Evolutionary conservation across 306 rosid species (phyloP).

Genomic region (Glycine latifolia): DNA sequence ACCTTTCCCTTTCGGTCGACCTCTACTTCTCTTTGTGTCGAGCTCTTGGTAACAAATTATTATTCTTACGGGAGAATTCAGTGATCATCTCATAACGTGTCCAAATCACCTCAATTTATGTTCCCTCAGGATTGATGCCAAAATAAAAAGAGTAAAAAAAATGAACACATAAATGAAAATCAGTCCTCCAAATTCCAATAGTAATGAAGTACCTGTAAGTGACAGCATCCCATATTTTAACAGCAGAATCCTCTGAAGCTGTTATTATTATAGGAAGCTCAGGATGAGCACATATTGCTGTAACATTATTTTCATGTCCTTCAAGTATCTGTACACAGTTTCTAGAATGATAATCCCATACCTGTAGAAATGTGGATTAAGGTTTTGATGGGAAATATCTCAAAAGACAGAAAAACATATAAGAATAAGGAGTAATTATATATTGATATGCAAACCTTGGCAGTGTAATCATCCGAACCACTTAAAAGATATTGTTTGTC

Average conservation of each 20-base stretch:
- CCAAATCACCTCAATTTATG: no score
- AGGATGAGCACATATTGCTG: slow-evolving; percentile 57
- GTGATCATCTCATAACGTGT: no score
- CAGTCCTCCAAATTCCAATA: slow-evolving; percentile 8
- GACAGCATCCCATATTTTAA: slow-evolving; percentile 61
- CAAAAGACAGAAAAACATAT: background rate
- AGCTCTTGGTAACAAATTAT: no score
- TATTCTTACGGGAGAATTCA: no score
- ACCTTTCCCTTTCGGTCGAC: no score
- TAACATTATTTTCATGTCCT: slow-evolving; percentile 67
- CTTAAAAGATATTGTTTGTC: slow-evolving; percentile 58
- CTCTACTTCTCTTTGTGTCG: no score
- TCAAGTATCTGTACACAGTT: slow-evolving; percentile 58
- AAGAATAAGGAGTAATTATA: slow-evolving; percentile 1
- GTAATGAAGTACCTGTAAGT: slow-evolving; percentile 49
- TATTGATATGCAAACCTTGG: slow-evolving; percentile 54
- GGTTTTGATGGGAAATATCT: background rate
- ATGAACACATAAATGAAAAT: background rate
- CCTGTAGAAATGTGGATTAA: slow-evolving; percentile 41
- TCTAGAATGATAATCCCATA: slow-evolving; percentile 61
- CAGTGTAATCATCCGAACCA: slow-evolving; percentile 73
- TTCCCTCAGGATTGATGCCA: background rate
- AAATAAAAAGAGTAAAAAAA: background rate
- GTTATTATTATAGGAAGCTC: slow-evolving; percentile 65
- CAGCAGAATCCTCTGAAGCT: slow-evolving; percentile 65